Base-by-base conservation (phyloP, 306 rosid species). In the Hippophae gyantsensis region DNA sequence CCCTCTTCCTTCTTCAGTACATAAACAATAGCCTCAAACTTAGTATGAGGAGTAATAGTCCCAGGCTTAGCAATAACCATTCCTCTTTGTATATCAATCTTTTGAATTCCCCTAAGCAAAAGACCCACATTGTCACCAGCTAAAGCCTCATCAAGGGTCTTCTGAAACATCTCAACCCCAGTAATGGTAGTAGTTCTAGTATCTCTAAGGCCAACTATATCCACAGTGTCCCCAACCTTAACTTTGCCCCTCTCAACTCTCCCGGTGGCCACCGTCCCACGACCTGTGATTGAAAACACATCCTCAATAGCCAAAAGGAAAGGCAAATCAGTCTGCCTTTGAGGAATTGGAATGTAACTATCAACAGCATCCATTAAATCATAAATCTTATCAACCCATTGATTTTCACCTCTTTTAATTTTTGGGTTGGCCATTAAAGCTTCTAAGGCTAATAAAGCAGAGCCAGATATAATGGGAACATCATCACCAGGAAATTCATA, bases 51-150 rank as follows among this genome's bases (percentile, higher is more conserved):
- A 3, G 41, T 68, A 1, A 73, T 73, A 54, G 66, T 59, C 5
- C 66, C 58, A 3, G 66, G 78, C 38, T 73, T 73, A 5, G 69
- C 60, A 6, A 54, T 61, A 56, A 63, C 73, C 78, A 73, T 68
- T 13, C 78, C 78, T 63, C 73, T 73, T 54, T 68, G 51, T 42
- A 62, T 62, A 43, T 73, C 78, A 32, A 26, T 58, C 53, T 68
- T 73, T 58, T 73, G 66, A 68, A 73, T 63, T 6, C 74, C 78
- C 66, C 78, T 53, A 46, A 67, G 66, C 57, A 68, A 23, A 42
- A 68, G 69, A 58, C 78, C 78, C 9, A 68, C 78, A 41, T 73
- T 73, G 63, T 73, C 78, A 46, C 78, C 70, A 1, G 78, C 78
- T 59, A 73, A 38, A 0, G 78, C 73, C 52, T 57, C 69, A 9